Evolutionary conservation across 495 filamentous ascomycete species (phyloP), one percentile per base, ranked within the genome.

Genomic region (Oleoguttula mirabilis): DNA sequence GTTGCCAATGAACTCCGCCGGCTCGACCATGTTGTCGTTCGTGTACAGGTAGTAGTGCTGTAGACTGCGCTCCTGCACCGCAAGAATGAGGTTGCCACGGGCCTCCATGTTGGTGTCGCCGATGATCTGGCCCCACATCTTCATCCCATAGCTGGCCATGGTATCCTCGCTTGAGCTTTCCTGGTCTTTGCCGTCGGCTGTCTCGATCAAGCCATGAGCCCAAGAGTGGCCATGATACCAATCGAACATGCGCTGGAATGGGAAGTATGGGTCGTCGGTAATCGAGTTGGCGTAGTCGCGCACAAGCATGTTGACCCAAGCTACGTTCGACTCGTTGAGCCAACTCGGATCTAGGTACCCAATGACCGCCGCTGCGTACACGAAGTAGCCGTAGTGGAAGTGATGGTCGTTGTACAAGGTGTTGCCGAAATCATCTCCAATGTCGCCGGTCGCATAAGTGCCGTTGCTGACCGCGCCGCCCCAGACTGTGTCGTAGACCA

Each of bases 211-310:
- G 5, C 90, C 90, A 51, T 94, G 84, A 1, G 90, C 92, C 83
- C 88, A 98, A 8, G 82, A 88, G 68, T 98, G 90, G 4, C 90
- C 90, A 56, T 92, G 76, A 63, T 74, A 95, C 82, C 86, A 94
- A 61, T 98, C 90, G 51, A 96, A 95, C 32, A 63, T 69, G 15
- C 90, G 75, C n/a, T 71, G 87, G 53, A 86, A 78, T 0, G 92
- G 86, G 66, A 95, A 98, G 51, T 73, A 76, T 12, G 67, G 66
- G 57, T 95, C 90, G 20, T 66, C 50, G 2, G 67, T 45, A 34
- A 72, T 75, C 0, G 90, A 79, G 54, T 94, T 96, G 43, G 86
- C 76, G 23, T 79, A 64, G 47, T 67, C 60, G 24, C 57, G 55
- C 20, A 61, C 57, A n/a, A 65, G 59, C 51, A 72, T 77, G 56